Evolutionary conservation across 2,329 filamentous ascomycete species (phyloP).

Genomic region (Pseudonectria foliicola): DNA sequence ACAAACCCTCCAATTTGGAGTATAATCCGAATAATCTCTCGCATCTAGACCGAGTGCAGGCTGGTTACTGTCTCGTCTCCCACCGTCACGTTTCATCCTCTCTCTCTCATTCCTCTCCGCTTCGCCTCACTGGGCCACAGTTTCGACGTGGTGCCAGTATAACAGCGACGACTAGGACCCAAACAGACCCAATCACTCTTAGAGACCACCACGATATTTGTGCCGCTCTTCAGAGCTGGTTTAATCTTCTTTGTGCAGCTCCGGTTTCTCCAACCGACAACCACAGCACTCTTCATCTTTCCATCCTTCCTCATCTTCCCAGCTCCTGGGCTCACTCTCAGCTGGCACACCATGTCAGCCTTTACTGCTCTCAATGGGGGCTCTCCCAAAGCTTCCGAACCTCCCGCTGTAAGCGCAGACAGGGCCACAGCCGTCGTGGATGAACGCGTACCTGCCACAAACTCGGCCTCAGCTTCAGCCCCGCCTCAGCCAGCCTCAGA

Average conservation of each 20-base stretch:
- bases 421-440: conserved; percentile 26
- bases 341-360: conserved; percentile 36
- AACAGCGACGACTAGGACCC: too few species aligned
- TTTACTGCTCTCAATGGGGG: conserved; percentile 46
- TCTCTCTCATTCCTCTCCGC: conserved; percentile 9
- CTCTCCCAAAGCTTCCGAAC: conserved; percentile 37
- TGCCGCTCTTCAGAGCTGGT: too few species aligned
- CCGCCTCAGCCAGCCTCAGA: conserved; percentile 21
- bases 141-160: conserved; percentile 5
- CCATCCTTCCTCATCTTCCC: too few species aligned
- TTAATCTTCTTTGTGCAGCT: too few species aligned
- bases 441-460: conserved; percentile 24
- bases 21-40: conserved; percentile 5
- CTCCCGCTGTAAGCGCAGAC: conserved; percentile 22
- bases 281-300: too few species aligned
- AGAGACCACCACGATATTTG: too few species aligned
- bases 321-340: too few species aligned
- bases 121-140: not conserved
- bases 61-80: conserved; percentile 17
- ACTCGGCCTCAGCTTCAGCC: conserved; percentile 6
- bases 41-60: conserved; percentile 17
- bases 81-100: conserved; percentile 4
- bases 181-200: too few species aligned
- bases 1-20: not conserved
- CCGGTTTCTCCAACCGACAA: too few species aligned